phyloP scores from a whole-genome alignment of 805 yeast species.

The Babjeviella inositovora region DNA sequence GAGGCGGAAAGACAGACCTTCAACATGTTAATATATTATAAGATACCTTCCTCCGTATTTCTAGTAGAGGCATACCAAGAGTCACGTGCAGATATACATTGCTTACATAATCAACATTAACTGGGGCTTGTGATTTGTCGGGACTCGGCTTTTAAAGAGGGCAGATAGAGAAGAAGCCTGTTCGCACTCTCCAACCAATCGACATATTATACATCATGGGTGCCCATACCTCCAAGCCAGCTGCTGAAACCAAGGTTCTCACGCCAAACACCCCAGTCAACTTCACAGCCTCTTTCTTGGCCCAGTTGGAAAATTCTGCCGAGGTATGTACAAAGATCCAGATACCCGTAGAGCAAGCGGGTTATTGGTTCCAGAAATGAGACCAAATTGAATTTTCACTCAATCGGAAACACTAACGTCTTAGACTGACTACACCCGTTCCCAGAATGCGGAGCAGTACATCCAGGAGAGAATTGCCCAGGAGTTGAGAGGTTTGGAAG shows the following conservation, averaged over 20 bases:
- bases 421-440: slow-evolving; percentile 49
- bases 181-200: no score
- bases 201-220: no score
- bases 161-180: no score
- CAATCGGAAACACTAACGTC: slow-evolving; percentile 1
- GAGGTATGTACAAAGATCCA: slow-evolving; percentile 37
- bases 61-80: no score
- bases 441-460: slow-evolving; percentile 50
- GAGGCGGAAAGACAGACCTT: no score
- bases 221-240: slow-evolving; percentile 37
- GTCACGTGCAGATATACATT: no score
- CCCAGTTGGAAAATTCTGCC: slow-evolving; percentile 41
- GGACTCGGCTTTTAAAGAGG: no score
- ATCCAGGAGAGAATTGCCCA: slow-evolving; percentile 49
- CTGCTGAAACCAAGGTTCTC: slow-evolving; percentile 47
- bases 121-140: no score
- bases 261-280: slow-evolving; percentile 55
- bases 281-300: slow-evolving; percentile 45
- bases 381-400: no score
- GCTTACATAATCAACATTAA: no score
- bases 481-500: slow-evolving; percentile 37
- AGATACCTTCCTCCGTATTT: no score
- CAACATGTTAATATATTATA: no score
- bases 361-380: neutral
- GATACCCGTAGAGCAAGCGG: neutral